A percentile compares a stretch with the other conserved stretches of the same genome.
These are phyloP conservation scores for Pleurotus tuber-regium DNA, from an alignment of 768 basidiomycete species.

Conservation along the genomic window DNA sequence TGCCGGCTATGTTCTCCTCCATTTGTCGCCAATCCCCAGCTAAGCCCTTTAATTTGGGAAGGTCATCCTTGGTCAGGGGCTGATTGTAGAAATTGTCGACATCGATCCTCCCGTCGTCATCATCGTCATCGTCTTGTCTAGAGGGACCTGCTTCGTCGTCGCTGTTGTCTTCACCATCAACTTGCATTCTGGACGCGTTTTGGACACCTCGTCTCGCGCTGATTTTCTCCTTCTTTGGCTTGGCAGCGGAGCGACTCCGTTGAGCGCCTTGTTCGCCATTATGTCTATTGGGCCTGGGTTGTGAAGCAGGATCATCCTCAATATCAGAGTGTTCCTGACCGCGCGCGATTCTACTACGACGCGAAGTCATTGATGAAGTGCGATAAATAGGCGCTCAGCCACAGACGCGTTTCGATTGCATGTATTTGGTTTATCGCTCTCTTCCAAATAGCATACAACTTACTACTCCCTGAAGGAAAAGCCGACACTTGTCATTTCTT, in stretches of 20 bases:
- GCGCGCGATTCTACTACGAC: conserved; percentile 34
- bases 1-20: conserved; percentile 42
- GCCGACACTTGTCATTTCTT: conserved; percentile 20
- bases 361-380: conserved; percentile 30
- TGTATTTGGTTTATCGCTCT: conserved; percentile 20
- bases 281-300: no score
- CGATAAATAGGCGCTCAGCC: conserved; percentile 13
- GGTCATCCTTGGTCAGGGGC: conserved; percentile 56
- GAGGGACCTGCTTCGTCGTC: conserved; percentile 19
- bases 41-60: conserved; percentile 52
- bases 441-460: conserved; percentile 6
- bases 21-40: conserved; percentile 62
- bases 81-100: conserved; percentile 63
- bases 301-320: conserved; percentile 48
- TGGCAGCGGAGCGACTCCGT: conserved; percentile 30
- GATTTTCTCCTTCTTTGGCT: conserved; percentile 33
- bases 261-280: no score
- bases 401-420: conserved; percentile 30
- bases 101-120: conserved; percentile 55
- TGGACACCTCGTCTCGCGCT: conserved; percentile 22
- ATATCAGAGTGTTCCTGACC: conserved; percentile 58
- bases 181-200: conserved; percentile 14
- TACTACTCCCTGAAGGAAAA: conserved; percentile 3
- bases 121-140: conserved; percentile 34
- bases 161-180: conserved; percentile 20